Evolutionary conservation across 2,329 filamentous ascomycete genomes (phyloP), one percentile per base, ranked within the genome.

Genomic region (Cercospora sp.): DNA sequence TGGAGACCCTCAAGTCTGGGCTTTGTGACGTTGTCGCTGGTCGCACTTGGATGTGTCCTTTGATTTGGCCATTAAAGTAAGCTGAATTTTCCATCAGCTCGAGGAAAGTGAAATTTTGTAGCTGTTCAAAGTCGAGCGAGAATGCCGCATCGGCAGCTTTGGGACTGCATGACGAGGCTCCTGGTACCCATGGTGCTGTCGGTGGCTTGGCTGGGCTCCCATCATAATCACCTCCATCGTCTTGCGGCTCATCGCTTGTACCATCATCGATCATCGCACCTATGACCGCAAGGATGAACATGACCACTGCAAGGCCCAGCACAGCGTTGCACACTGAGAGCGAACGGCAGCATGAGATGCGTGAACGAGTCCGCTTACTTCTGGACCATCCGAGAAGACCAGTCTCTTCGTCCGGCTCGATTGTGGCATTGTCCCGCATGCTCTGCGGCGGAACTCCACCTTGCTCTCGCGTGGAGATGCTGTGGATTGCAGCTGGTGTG

Each of bases 31-130:
- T 65, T 16, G 75, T 75, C 8, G 79, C 80, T 45, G 75, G 72
- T n/a, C 76, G 71, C 37, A 83, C 73, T 53, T 77, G 76, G 21
- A 82, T 74, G 68, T 74, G 79, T n/a, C 81, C 81, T 21, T 73
- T 72, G 16, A 82, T 76, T 18, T 76, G 57, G n/a, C 70, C 67
- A 9, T 68, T 53, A 12, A 74, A 63, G 32, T 62, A 64, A 6
- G 65, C 66, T 28, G 70, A 68, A n/a, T 66, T 61, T n/a, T 74
- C 71, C 26, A 77, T 72, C 5, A 72, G 55, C 61, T 79, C 76
- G 3, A 71, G 45, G 60, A 77, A 70, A 5, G 70, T 68, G 66
- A 77, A 77, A 45, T 73, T 70, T 12, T 61, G 53, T 10, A 65
- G 34, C 8, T 69, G 13, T 0, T 49, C 24, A 34, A 72, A 75